Evolutionary conservation across 2,329 filamentous ascomycete species (phyloP).

Genomic region (Aspergillus japonicus): DNA sequence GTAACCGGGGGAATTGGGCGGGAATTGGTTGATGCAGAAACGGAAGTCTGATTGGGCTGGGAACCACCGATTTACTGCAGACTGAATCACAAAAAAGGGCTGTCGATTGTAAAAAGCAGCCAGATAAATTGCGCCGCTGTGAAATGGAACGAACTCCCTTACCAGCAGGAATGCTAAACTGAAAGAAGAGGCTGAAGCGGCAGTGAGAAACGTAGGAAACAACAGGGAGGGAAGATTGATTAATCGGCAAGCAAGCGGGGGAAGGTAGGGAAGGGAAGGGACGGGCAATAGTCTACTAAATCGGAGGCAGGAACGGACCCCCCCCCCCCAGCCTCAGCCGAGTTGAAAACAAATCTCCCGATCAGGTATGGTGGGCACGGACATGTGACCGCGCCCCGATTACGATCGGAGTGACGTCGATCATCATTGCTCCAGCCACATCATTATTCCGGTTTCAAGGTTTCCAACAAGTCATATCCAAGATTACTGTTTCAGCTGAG

Average conservation of each 20-base stretch:
- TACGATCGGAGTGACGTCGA: slow-evolving; percentile 21
- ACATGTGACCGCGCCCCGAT: slow-evolving; percentile 27
- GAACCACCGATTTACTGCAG: background rate
- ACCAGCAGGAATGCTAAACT: background rate
- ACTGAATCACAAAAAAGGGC: background rate
- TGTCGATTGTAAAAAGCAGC: background rate
- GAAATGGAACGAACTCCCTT: no score
- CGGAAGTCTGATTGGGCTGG: slow-evolving; percentile 9
- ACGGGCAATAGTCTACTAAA: slow-evolving; percentile 4
- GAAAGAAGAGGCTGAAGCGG: slow-evolving; percentile 2
- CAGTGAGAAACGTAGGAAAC: slow-evolving; percentile 6
- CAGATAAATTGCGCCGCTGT: background rate
- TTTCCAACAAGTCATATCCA: background rate
- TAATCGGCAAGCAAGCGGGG: slow-evolving; percentile 8
- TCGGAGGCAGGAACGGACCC: slow-evolving; percentile 17
- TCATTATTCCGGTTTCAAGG: background rate
- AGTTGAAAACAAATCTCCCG: slow-evolving; percentile 42
- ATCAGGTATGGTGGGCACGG: slow-evolving; percentile 30
- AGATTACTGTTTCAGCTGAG: background rate
- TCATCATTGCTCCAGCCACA: slow-evolving; percentile 19
- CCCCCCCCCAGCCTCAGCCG: slow-evolving; percentile 21
- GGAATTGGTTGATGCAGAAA: slow-evolving; percentile 28
- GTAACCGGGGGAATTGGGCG: slow-evolving; percentile 19
- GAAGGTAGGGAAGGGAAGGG: background rate
- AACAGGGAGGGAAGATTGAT: background rate